Evolutionary conservation across 805 yeast genomes (phyloP).

Genomic region (Saccharomyces jurei): DNA sequence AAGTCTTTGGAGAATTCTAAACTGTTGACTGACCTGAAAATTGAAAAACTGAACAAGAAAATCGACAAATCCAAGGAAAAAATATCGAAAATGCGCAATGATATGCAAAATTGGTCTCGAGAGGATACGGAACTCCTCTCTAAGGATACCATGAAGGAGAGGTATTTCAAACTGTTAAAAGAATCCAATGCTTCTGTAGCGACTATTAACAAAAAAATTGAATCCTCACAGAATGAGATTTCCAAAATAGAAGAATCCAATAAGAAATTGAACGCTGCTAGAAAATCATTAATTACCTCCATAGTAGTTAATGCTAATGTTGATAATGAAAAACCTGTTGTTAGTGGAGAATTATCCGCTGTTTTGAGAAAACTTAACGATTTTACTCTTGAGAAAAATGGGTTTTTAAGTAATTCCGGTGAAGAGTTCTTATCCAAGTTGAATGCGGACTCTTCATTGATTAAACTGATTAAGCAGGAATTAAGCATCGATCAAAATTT

Average conservation of each 20-base stretch:
- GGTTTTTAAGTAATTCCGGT: slow-evolving; percentile 20
- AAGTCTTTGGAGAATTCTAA: slow-evolving; percentile 30
- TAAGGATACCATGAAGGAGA: slow-evolving; percentile 8
- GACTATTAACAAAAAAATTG: slow-evolving; percentile 6
- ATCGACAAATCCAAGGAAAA: slow-evolving; percentile 20
- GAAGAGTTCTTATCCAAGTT: slow-evolving; percentile 19
- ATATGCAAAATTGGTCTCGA: slow-evolving; percentile 22
- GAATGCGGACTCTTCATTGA: slow-evolving; percentile 16
- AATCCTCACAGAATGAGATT: slow-evolving; percentile 15
- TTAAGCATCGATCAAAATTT: slow-evolving; percentile 18
- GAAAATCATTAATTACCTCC: background rate
- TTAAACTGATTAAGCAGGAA: slow-evolving; percentile 22
- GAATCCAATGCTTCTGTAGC: slow-evolving; percentile 9
- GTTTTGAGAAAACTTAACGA: slow-evolving; percentile 19
- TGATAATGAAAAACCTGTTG: background rate
- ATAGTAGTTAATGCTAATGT: background rate
- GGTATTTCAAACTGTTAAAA: slow-evolving; percentile 7
- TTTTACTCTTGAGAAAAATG: slow-evolving; percentile 20
- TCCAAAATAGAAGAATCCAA: slow-evolving; percentile 15
- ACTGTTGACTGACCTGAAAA: slow-evolving; percentile 24
- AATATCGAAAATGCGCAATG: slow-evolving; percentile 22
- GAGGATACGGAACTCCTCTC: slow-evolving; percentile 12
- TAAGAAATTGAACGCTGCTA: slow-evolving; percentile 16
- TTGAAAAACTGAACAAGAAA: slow-evolving; percentile 23
- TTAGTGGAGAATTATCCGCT: background rate